Percentiles rank a stretch among this genome's conserved stretches.
Conservation (phyloP, 2,329 filamentous ascomycete species). For the Huntiella savannae region DNA sequence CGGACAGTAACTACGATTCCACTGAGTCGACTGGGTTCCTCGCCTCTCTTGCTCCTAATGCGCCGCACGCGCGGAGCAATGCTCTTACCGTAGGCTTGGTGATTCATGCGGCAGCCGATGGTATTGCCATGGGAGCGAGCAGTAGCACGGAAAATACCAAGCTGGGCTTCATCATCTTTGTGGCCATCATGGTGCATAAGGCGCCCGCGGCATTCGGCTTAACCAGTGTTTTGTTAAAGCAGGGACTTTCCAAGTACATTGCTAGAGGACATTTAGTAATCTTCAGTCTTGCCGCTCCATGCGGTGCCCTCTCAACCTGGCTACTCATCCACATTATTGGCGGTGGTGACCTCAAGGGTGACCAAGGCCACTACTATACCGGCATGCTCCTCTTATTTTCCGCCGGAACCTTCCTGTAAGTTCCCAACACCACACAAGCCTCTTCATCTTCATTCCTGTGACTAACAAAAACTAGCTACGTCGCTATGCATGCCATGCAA, state of each 20-base stretch:
- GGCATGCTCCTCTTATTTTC: slow-evolving; percentile 90
- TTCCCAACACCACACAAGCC: slow-evolving; percentile 6
- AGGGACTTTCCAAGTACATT: slow-evolving; percentile 72
- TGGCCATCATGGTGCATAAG: slow-evolving; percentile 96
- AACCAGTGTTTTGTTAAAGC: slow-evolving; percentile 74
- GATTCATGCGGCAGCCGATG: slow-evolving; percentile 87
- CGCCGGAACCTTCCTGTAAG: slow-evolving; percentile 85
- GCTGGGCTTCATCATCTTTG: slow-evolving; percentile 77
- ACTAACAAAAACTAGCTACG: slow-evolving; percentile 42
- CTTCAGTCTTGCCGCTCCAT: slow-evolving; percentile 79
- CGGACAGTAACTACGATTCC: slow-evolving; percentile 24
- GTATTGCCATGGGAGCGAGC: slow-evolving; percentile 86
- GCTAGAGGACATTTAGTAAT: slow-evolving; percentile 71
- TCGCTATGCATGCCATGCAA: slow-evolving; percentile 97
- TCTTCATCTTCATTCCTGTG: not conserved
- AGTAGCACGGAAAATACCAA: slow-evolving; percentile 54
- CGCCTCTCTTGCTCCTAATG: slow-evolving; percentile 36
- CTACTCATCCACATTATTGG: slow-evolving; percentile 56
- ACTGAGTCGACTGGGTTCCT: slow-evolving; percentile 40
- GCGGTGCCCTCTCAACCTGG: slow-evolving; percentile 72
- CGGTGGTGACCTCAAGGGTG: slow-evolving; percentile 39
- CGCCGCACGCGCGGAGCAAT: slow-evolving; percentile 41
- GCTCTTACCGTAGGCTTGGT: slow-evolving; percentile 89
- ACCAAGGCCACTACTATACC: slow-evolving; percentile 64
- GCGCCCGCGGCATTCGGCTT: slow-evolving; percentile 88